Conservation (phyloP, 1,284 basidiomycete genomes). For the Fomitopsis schrenkii region DNA sequence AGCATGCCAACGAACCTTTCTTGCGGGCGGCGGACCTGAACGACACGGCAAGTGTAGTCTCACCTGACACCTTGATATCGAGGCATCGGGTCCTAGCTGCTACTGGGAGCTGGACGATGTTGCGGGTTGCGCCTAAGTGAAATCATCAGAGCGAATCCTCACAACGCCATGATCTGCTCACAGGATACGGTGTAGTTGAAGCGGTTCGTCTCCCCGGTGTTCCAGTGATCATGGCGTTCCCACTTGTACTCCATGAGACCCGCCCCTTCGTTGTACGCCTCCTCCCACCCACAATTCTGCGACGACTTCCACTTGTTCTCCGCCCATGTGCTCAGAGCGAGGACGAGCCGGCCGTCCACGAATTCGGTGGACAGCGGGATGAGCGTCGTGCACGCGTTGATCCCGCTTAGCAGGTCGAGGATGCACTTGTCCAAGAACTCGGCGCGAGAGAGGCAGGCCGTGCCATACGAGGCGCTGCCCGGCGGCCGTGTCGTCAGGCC, state of each 20-base stretch:
- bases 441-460: constrained; percentile 22
- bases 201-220: too few species aligned
- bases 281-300: constrained; percentile 21
- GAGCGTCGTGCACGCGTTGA: constrained; percentile 29
- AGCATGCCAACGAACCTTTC: constrained; percentile 16
- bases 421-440: constrained; percentile 28
- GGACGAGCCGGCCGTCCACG: constrained; percentile 20
- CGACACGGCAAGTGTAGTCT: constrained; percentile 20
- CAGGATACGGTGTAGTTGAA: constrained; percentile 20
- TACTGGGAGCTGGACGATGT: constrained; percentile 26
- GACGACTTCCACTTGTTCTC: constrained; percentile 21
- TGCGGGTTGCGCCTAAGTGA: constrained; percentile 24
- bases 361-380: constrained; percentile 25
- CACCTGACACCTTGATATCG: constrained; percentile 26
- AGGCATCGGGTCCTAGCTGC: constrained; percentile 18
- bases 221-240: constrained; percentile 25
- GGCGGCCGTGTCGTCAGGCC: constrained; percentile 22
- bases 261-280: constrained; percentile 9
- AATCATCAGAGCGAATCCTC: background rate
- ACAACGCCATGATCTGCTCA: constrained; percentile 6
- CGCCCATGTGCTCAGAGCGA: constrained; percentile 24
- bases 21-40: constrained; percentile 12
- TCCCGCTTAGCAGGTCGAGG: constrained; percentile 18
- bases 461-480: constrained; percentile 20
- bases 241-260: constrained; percentile 23